phyloP scores from a whole-genome alignment of 2,329 filamentous ascomycete genomes.

The Ilyonectria mors-panacis region DNA sequence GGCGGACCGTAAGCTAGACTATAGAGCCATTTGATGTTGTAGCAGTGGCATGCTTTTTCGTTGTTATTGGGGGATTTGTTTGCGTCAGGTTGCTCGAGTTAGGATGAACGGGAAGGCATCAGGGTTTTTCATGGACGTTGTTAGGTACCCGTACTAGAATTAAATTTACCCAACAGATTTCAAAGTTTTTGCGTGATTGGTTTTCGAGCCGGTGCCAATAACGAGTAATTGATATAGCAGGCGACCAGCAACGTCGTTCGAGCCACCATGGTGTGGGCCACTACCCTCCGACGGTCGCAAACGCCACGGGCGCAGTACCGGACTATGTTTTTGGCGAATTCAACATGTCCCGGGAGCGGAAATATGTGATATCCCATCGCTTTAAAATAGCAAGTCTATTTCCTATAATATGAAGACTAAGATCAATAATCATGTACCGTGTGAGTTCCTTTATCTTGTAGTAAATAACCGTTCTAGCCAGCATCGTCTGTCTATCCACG shows the following conservation, averaged over 20 bases:
- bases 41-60: not conserved
- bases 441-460: constrained; percentile 1
- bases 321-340: not conserved
- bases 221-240: not conserved
- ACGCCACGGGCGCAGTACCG: not conserved
- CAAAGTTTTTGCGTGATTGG: not conserved
- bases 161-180: not conserved
- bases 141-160: not conserved
- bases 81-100: not conserved
- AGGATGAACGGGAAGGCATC: not conserved
- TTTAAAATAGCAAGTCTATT: not conserved
- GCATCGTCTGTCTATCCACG: not conserved
- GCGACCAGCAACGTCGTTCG: not conserved
- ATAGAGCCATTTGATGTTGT: not conserved
- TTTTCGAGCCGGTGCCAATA: not conserved
- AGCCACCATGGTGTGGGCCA: not conserved
- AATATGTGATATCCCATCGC: not conserved
- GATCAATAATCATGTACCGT: not conserved
- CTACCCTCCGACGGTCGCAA: not conserved
- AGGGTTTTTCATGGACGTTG: not conserved
- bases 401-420: not conserved
- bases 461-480: not conserved
- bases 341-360: not conserved
- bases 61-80: not conserved
- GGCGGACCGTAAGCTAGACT: not conserved